Conservation (phyloP, 2,329 filamentous ascomycete genomes). For the Microsporum audouinii region DNA sequence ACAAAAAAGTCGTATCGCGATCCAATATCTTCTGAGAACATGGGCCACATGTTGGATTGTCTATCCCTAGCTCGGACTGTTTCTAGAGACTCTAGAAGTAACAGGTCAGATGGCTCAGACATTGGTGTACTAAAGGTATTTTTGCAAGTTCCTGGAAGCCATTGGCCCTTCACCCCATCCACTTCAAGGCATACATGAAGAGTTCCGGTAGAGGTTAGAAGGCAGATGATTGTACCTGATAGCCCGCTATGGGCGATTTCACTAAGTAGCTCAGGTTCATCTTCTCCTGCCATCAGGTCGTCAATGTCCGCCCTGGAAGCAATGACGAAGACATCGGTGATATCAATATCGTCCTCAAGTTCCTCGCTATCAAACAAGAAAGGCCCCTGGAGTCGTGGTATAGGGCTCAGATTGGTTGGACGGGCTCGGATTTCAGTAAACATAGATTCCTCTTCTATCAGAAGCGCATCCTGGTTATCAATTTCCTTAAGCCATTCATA, state of each 20-base stretch:
- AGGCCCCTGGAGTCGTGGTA: constrained; percentile 52
- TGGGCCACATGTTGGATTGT: constrained; percentile 35
- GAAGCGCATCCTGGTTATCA: constrained; percentile 40
- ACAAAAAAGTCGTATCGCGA: constrained; percentile 50
- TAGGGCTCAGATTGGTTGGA: constrained; percentile 42
- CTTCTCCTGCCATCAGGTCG: constrained; percentile 42
- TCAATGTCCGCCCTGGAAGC: constrained; percentile 42
- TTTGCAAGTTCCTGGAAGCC: constrained; percentile 43
- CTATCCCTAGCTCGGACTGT: constrained; percentile 24
- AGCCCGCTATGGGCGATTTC: constrained; percentile 39
- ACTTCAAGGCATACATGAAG: constrained; percentile 51
- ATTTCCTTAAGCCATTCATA: constrained; percentile 48
- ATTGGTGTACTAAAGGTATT: constrained; percentile 32
- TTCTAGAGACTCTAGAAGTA: constrained; percentile 37
- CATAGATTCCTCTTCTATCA: constrained; percentile 26
- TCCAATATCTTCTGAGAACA: constrained; percentile 45
- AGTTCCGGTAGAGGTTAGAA: constrained; percentile 45
- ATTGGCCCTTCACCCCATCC: constrained; percentile 51
- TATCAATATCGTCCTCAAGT: constrained; percentile 42
- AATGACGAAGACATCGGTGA: constrained; percentile 51
- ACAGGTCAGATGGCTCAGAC: constrained; percentile 32
- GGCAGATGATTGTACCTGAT: constrained; percentile 46
- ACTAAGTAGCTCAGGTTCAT: constrained; percentile 30
- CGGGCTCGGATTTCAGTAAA: constrained; percentile 44
- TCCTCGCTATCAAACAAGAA: constrained; percentile 44